Evolutionary conservation across 768 basidiomycete species (phyloP).

Genomic region (Polyporus arcularius): DNA sequence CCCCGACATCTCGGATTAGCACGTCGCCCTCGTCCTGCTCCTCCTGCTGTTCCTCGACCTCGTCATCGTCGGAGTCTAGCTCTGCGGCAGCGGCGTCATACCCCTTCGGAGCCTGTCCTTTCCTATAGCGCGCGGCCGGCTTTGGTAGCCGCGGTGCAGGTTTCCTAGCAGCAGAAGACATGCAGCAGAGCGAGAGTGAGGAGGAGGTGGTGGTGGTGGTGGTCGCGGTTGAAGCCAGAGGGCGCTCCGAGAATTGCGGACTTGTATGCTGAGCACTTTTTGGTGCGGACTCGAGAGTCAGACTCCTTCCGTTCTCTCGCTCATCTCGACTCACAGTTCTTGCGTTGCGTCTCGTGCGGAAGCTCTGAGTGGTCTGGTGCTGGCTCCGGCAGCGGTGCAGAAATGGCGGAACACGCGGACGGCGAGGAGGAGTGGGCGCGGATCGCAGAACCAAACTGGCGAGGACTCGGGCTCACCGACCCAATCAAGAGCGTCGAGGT

Average conservation of each 20-base stretch:
- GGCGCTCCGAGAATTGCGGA: too few relatives aligned
- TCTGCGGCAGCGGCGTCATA: slow-evolving; percentile 51
- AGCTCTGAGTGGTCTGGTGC: too few relatives aligned
- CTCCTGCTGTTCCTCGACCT: slow-evolving; percentile 51
- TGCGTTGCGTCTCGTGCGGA: too few relatives aligned
- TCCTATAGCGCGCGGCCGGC: slow-evolving; percentile 87
- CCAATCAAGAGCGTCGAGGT: slow-evolving; percentile 92
- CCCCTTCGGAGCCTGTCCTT: slow-evolving; percentile 86
- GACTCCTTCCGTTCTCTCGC: too few relatives aligned
- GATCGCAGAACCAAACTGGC: slow-evolving; percentile 59
- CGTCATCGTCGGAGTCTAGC: slow-evolving; percentile 70
- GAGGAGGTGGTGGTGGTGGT: not conserved
- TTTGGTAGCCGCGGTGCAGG: slow-evolving; percentile 75
- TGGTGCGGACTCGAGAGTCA: too few relatives aligned
- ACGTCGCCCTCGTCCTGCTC: slow-evolving; percentile 57
- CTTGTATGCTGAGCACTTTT: too few relatives aligned
- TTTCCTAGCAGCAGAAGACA: slow-evolving; percentile 46
- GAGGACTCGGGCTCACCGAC: slow-evolving; percentile 80
- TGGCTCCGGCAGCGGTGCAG: not conserved
- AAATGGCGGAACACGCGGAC: slow-evolving; percentile 14
- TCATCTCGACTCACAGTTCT: too few relatives aligned
- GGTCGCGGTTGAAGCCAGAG: too few relatives aligned
- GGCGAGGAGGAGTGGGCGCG: slow-evolving; percentile 61
- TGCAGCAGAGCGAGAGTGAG: not conserved
- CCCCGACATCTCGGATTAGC: slow-evolving; percentile 53